Percentiles rank a stretch among this genome's conserved stretches.
Conservation (phyloP, 768 basidiomycete species). For the Cystobasidium tubakii region DNA sequence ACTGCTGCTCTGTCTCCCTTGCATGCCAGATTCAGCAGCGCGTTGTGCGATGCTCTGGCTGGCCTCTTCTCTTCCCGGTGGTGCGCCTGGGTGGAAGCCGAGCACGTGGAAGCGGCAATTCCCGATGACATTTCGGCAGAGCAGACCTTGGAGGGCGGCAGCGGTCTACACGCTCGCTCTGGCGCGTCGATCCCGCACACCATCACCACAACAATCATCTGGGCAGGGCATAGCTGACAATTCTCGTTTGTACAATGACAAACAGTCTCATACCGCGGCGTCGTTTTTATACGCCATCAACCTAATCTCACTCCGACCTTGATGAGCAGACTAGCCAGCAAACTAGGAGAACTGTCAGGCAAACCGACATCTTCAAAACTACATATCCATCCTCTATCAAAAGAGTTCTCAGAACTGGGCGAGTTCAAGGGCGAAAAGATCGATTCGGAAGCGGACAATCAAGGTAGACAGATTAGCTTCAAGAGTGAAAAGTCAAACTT, state of each 20-base stretch:
- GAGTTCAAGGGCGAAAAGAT: constrained; percentile 42
- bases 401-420: constrained; percentile 58
- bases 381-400: constrained; percentile 59
- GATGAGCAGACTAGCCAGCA: constrained; percentile 51
- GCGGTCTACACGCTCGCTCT: not conserved
- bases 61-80: not conserved
- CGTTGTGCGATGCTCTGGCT: no score
- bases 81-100: not conserved
- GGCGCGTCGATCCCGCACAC: not conserved
- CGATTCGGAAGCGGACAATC: constrained; percentile 39
- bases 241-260: not conserved
- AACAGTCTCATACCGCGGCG: constrained; percentile 55
- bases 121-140: not conserved
- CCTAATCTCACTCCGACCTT: not conserved
- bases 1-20: no score
- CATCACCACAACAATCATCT: no score
- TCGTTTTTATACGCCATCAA: constrained; percentile 62
- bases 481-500: constrained; percentile 30
- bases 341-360: constrained; percentile 56
- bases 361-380: constrained; percentile 53
- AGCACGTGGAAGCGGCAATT: not conserved
- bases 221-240: no score
- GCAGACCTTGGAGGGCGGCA: not conserved
- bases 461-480: constrained; percentile 47
- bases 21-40: no score